These are phyloP conservation scores for Jacaranda mimosifolia DNA, from an alignment of 257 asterid species.

Conservation along the genomic window DNA sequence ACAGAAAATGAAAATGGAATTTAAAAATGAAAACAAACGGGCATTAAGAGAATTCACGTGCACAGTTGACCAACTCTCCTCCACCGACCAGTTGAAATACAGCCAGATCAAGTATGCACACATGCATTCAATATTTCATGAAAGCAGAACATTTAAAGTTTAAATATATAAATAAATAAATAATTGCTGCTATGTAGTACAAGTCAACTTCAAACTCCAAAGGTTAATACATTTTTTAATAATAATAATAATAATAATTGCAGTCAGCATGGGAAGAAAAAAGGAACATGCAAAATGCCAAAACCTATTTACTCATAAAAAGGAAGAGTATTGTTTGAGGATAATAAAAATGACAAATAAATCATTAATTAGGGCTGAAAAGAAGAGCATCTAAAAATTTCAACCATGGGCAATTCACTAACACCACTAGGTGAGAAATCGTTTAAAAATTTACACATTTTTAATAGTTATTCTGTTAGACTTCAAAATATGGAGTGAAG, in stretches of 20 bases:
- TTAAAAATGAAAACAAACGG: too few relatives aligned
- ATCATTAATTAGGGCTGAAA: not conserved
- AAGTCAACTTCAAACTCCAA: conserved; percentile 2
- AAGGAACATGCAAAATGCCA: not conserved
- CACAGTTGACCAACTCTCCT: conserved; percentile 43
- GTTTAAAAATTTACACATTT: not conserved
- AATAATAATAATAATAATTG: not conserved
- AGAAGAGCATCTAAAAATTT: not conserved
- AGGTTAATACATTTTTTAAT: not conserved
- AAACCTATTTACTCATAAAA: not conserved
- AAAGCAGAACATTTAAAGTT: too few relatives aligned
- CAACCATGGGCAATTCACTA: not conserved
- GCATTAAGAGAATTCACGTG: conserved; percentile 32
- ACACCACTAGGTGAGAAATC: not conserved
- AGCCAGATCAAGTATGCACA: not conserved
- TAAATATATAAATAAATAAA: too few relatives aligned
- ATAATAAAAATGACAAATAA: not conserved
- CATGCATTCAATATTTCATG: too few relatives aligned
- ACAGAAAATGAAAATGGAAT: too few relatives aligned
- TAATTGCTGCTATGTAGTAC: too few relatives aligned
- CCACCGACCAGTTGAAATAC: not conserved
- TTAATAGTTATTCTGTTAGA: not conserved
- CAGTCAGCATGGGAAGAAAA: not conserved
- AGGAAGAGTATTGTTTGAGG: too few relatives aligned
- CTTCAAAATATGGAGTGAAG: not conserved